A percentile compares a stretch with the other conserved stretches of the same genome.
Evolutionary conservation across 164 flowering plant species (phyloP).

Genomic region (Dillenia turbinata): DNA sequence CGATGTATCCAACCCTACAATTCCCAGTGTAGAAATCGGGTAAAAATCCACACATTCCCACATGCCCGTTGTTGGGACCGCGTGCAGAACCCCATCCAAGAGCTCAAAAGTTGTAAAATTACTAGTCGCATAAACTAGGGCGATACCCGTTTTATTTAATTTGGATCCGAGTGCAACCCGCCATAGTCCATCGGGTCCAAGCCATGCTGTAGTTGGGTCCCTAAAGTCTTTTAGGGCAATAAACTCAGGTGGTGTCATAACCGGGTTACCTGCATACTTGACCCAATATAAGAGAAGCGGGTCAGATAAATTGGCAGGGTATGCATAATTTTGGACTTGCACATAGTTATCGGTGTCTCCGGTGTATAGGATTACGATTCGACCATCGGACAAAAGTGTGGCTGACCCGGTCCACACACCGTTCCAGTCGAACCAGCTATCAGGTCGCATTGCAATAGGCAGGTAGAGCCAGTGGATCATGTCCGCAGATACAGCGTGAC

Average conservation of each 20-base stretch:
- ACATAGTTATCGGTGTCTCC: slow-evolving; percentile 40
- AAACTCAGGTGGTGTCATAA: slow-evolving; percentile 38
- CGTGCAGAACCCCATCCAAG: slow-evolving; percentile 27
- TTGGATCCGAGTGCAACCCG: slow-evolving; percentile 42
- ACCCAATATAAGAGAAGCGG: slow-evolving; percentile 58
- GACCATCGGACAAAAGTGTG: slow-evolving; percentile 53
- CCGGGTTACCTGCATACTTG: slow-evolving; percentile 50
- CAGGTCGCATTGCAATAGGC: slow-evolving; percentile 61
- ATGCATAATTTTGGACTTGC: slow-evolving; percentile 56
- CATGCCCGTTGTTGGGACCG: slow-evolving; percentile 58
- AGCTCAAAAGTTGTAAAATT: slow-evolving; percentile 31
- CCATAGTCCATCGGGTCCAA: slow-evolving; percentile 42
- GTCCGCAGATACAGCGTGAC: slow-evolving; percentile 66
- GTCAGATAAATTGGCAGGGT: slow-evolving; percentile 50
- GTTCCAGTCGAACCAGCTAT: slow-evolving; percentile 44
- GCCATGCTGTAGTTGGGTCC: slow-evolving; percentile 63
- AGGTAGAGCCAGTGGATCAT: slow-evolving; percentile 64
- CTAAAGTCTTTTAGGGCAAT: slow-evolving; percentile 34
- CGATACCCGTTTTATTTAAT: slow-evolving; percentile 28
- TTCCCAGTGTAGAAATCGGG: slow-evolving; percentile 35
- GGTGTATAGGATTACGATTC: slow-evolving; percentile 59
- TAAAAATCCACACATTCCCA: slow-evolving; percentile 66
- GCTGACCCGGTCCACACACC: slow-evolving; percentile 83
- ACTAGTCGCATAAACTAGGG: slow-evolving; percentile 34
- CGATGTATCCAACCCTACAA: slow-evolving; percentile 42